A percentile compares a stretch with the other conserved stretches of the same genome.
phyloP scores from a whole-genome alignment of 2,329 filamentous ascomycete genomes.

The Pyricularia pennisetigena region DNA sequence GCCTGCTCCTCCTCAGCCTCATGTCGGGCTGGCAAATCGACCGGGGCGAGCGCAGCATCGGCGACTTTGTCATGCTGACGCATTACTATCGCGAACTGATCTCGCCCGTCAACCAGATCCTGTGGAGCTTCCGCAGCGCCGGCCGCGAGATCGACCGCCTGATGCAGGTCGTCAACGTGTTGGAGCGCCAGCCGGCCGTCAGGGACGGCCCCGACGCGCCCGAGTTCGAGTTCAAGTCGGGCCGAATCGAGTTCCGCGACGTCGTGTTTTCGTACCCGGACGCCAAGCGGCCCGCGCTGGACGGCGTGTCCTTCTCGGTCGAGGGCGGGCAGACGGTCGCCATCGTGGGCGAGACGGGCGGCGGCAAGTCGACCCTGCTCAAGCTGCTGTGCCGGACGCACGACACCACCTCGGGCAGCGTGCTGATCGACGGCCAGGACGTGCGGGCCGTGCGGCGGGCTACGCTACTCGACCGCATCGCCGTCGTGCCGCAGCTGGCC shows the following conservation, averaged over 20 bases:
- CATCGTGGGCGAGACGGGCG: slow-evolving; percentile 50
- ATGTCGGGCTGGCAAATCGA: slow-evolving; percentile 2
- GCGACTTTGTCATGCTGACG: slow-evolving; percentile 1
- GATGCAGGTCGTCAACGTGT: neutral
- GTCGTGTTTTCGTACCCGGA: slow-evolving; percentile 1
- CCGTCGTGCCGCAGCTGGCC: slow-evolving; percentile 56
- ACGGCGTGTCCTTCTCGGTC: slow-evolving; percentile 1
- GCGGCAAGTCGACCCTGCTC: slow-evolving; percentile 52
- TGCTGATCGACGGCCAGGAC: slow-evolving; percentile 49
- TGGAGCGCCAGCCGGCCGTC: neutral
- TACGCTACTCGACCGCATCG: slow-evolving; percentile 47
- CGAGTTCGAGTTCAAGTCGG: neutral
- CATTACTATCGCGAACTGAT: slow-evolving; percentile 1
- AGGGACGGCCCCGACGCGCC: neutral
- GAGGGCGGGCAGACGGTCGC: slow-evolving; percentile 42
- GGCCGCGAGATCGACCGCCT: neutral
- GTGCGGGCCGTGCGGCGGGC: slow-evolving; percentile 47
- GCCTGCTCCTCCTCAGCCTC: neutral
- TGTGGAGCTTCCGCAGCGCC: neutral
- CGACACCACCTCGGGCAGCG: slow-evolving; percentile 42
- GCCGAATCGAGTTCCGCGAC: neutral
- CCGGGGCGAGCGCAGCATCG: neutral
- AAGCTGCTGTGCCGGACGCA: slow-evolving; percentile 53
- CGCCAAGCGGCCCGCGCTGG: neutral
- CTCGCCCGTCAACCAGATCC: neutral